phyloP scores from a whole-genome alignment of 257 asterid species.

The Solanum dulcamara region DNA sequence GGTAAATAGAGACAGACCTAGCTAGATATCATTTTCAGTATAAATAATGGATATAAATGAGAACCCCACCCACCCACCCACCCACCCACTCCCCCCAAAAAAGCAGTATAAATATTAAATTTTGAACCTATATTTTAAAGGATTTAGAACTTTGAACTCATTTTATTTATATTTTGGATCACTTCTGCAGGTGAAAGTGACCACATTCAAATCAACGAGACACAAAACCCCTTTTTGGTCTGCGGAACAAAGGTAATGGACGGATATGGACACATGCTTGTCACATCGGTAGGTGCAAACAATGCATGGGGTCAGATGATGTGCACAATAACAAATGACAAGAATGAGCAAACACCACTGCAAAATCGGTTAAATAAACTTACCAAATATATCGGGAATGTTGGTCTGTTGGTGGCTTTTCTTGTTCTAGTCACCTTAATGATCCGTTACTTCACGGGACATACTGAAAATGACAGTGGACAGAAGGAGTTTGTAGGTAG shows the following conservation, averaged over 20 bases:
- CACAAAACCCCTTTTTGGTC: slow-evolving; percentile 10
- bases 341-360: slow-evolving; percentile 2
- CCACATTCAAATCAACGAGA: slow-evolving; percentile 1
- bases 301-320: slow-evolving; percentile 29
- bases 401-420: neutral
- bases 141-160: neutral
- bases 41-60: neutral
- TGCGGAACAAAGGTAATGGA: slow-evolving; percentile 27
- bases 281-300: slow-evolving; percentile 18
- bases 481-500: neutral
- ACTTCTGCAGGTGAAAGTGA: slow-evolving; percentile 15
- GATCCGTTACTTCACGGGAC: slow-evolving; percentile 8
- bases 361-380: neutral
- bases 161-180: neutral
- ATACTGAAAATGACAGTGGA: neutral
- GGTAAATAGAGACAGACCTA: neutral
- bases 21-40: neutral
- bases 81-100: too few species aligned
- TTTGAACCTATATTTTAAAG: neutral
- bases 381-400: neutral
- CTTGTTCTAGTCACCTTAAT: neutral
- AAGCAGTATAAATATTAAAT: neutral
- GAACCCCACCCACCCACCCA: too few species aligned
- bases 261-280: slow-evolving; percentile 17
- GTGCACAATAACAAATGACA: slow-evolving; percentile 7